phyloP scores from a whole-genome alignment of 139 green algal genomes.

The Chlorella sp. region DNA sequence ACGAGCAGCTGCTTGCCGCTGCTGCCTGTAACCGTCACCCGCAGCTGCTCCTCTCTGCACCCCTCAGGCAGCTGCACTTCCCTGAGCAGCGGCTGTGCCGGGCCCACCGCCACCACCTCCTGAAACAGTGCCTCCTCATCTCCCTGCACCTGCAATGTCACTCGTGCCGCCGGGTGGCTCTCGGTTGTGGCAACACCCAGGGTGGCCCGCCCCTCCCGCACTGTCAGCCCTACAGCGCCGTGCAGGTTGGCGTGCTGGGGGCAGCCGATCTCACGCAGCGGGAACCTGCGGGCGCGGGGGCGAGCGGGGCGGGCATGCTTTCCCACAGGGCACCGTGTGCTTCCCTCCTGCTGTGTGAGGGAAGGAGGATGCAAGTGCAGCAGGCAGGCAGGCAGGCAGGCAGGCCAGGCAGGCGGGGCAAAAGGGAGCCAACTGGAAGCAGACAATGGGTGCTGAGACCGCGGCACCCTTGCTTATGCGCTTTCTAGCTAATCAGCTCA shows the following conservation, averaged over 20 bases:
- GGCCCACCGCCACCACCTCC: neutral
- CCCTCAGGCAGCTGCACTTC: neutral
- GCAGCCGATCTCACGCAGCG: conserved; percentile 7
- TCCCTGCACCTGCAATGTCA: neutral
- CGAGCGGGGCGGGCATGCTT: neutral
- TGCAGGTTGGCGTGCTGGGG: conserved; percentile 25
- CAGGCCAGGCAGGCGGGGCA: neutral
- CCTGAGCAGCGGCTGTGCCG: neutral
- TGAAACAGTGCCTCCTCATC: neutral
- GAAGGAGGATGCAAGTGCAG: neutral
- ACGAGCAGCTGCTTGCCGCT: neutral
- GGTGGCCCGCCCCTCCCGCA: neutral
- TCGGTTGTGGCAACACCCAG: conserved; percentile 1
- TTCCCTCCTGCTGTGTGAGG: too few relatives aligned
- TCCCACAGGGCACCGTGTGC: too few relatives aligned
- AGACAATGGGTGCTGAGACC: too few relatives aligned
- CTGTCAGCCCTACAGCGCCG: neutral
- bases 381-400: neutral
- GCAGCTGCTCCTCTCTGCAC: conserved; percentile 15
- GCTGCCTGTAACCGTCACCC: neutral
- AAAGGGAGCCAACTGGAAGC: too few relatives aligned
- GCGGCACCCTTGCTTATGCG: too few relatives aligned
- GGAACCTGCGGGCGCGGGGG: neutral
- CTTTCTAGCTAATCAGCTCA: too few relatives aligned
- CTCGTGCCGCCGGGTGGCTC: neutral